Evolutionary conservation across 306 rosid genomes (phyloP).

Genomic region (Inga laurina): DNA sequence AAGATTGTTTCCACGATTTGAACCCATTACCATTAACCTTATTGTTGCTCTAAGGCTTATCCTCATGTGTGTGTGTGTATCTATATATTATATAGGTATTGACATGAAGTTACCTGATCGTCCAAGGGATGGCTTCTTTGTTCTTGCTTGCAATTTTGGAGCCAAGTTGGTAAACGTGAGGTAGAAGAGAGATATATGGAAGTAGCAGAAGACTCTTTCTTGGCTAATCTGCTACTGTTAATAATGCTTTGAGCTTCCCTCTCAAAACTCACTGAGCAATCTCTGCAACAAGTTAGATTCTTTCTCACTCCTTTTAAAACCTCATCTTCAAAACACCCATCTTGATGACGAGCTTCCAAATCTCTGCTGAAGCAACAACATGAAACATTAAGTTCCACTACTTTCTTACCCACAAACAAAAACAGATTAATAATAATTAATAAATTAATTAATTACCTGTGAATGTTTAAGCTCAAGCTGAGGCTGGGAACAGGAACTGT

Average conservation of each 20-base stretch:
- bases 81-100: too few relatives aligned
- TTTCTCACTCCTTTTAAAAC: constrained; percentile 32
- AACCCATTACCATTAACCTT: too few relatives aligned
- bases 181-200: not conserved
- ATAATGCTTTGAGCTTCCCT: constrained; percentile 50
- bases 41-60: too few relatives aligned
- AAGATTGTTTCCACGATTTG: too few relatives aligned
- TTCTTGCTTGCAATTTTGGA: constrained; percentile 63
- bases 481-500: constrained; percentile 72
- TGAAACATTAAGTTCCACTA: not conserved
- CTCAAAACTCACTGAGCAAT: constrained; percentile 52
- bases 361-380: constrained; percentile 41
- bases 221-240: constrained; percentile 23
- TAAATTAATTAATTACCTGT: constrained; percentile 51
- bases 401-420: not conserved
- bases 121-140: constrained; percentile 29
- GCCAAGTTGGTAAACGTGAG: constrained; percentile 71
- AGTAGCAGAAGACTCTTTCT: constrained; percentile 27
- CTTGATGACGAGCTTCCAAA: constrained; percentile 43
- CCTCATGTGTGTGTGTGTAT: too few relatives aligned
- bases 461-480: constrained; percentile 68
- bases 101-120: constrained; percentile 41
- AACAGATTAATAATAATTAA: not conserved
- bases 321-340: constrained; percentile 31
- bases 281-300: constrained; percentile 52